Evolutionary conservation across 2,329 filamentous ascomycete species (phyloP), one percentile per base, ranked within the genome.

Genomic region (Claviceps lovelessii): DNA sequence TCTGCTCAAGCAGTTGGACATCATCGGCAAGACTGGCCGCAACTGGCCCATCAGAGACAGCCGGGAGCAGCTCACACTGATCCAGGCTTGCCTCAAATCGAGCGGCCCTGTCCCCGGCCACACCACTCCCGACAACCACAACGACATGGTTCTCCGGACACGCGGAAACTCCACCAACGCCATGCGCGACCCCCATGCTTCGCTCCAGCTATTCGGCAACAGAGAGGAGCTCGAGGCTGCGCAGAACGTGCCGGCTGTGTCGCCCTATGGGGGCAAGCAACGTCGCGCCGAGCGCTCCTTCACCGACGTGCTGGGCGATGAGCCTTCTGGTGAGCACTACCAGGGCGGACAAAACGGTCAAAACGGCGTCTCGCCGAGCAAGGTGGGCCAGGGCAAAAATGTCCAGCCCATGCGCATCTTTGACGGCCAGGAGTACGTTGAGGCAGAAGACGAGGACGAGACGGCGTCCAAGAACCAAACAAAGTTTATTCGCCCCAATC

Each of bases 41-140:
- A 95, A 93, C 72, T 98, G 93, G 93, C 93, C 93, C 54, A 94
- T 98, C 66, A 82, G 83, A 61, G 90, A 95, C 67, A 86, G 85
- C 66, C 81, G 81, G 63, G 90, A 95, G 54, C 90, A 97, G 73
- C 77, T 85, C 61, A 84, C 82, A 63, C 73, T 95, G 63, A 88
- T 95, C 63, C 75, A 79, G 59, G 76, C 73, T 51, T 84, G 77
- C 59, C 72, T 81, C 62, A 78, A 79, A 62, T 69, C 72, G 44
- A 68, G 71, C n/a, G 72, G 72, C 23, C 23, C 23, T 55, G 68
- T 66, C 55, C 54, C 59, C 46, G 64, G 65, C n/a, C 29, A 66
- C n/a, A 54, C 61, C 23, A 61, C 63, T 8, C 62, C 67, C 41
- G 66, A 68, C 51, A 64, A 61, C 56, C 63, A 70, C 45, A 67